phyloP scores from a whole-genome alignment of 164 flowering plant genomes.

The Saururus chinensis region DNA sequence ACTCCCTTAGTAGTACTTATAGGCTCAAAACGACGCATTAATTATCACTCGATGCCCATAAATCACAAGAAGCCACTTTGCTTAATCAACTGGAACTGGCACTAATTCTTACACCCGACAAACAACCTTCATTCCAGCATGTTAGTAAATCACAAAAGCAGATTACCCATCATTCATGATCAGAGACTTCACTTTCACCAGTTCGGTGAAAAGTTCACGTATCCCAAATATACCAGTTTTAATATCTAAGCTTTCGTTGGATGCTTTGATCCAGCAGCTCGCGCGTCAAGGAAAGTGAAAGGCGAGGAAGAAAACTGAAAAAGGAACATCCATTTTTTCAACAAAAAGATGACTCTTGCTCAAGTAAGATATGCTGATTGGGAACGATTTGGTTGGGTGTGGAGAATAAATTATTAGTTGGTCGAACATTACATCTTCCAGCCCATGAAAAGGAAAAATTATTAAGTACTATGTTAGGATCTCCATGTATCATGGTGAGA shows the following conservation, averaged over 20 bases:
- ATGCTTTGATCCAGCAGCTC: neutral
- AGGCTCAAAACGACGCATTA: too few relatives aligned
- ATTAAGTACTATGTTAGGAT: too few relatives aligned
- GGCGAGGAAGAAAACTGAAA: neutral
- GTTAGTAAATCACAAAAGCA: neutral
- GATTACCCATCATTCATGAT: neutral
- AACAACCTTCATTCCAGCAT: neutral
- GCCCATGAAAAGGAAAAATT: too few relatives aligned
- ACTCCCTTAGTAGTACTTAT: too few relatives aligned
- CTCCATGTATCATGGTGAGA: too few relatives aligned
- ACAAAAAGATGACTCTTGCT: too few relatives aligned
- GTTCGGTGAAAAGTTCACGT: neutral
- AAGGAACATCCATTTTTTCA: neutral
- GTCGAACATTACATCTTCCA: too few relatives aligned
- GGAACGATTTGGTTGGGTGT: neutral
- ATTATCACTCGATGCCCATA: too few relatives aligned
- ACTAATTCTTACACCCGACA: neutral
- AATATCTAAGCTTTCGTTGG: neutral
- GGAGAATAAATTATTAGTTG: too few relatives aligned
- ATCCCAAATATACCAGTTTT: neutral
- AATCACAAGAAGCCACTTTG: too few relatives aligned
- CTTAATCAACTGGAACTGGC: too few relatives aligned
- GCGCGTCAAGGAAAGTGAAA: neutral
- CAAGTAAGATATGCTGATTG: too few relatives aligned
- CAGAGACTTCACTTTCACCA: neutral